Conservation (phyloP, 495 filamentous ascomycete species). For the Tuber borchii region DNA sequence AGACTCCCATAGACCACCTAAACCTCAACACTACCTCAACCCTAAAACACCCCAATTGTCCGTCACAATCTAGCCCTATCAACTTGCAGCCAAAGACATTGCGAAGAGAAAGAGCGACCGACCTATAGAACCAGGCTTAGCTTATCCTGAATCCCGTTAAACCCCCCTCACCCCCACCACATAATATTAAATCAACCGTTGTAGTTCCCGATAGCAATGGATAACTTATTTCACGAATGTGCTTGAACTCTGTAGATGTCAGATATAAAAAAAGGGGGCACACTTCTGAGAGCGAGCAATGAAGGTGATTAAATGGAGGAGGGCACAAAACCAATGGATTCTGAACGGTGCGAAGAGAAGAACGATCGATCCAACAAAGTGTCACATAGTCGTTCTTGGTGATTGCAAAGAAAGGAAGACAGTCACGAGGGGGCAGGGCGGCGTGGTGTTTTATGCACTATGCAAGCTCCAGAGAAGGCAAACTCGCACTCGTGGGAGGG, state of each 20-base stretch:
- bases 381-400: neutral
- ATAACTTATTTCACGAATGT: neutral
- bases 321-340: neutral
- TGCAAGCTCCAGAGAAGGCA: neutral
- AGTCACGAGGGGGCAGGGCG: neutral
- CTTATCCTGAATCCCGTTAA: too few relatives aligned
- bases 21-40: neutral
- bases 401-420: neutral
- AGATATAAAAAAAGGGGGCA: neutral
- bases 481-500: neutral
- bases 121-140: neutral
- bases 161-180: neutral
- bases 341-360: neutral
- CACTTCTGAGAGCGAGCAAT: neutral
- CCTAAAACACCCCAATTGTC: neutral
- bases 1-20: neutral
- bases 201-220: neutral
- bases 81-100: neutral
- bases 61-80: neutral
- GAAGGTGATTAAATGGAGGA: neutral
- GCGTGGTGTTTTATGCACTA: neutral
- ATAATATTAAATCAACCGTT: neutral
- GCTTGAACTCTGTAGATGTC: too few relatives aligned
- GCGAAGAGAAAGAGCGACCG: neutral
- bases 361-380: neutral